A percentile compares a stretch with the other conserved stretches of the same genome.
Evolutionary conservation across 345 rosid species (phyloP).

Genomic region (Hypericum perforatum): DNA sequence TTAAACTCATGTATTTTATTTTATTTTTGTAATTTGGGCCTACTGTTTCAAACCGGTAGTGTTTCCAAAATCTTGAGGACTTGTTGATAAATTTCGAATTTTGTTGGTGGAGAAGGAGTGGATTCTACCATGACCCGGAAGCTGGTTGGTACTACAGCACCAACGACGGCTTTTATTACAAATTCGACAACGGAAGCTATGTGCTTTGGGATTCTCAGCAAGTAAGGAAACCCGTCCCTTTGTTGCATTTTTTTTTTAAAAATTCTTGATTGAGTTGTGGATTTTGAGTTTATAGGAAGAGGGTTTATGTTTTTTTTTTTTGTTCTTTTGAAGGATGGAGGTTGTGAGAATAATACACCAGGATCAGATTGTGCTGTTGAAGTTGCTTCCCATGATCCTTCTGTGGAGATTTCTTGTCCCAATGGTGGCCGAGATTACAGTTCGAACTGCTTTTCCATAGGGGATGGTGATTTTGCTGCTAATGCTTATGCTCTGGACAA

Average conservation of each 20-base stretch:
- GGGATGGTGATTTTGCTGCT: too few species aligned
- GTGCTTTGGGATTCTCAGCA: constrained; percentile 36
- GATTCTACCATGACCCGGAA: constrained; percentile 74
- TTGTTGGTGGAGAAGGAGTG: constrained; percentile 38
- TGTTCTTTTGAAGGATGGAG: too few species aligned
- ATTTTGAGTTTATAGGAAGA: too few species aligned
- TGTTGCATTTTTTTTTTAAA: neutral
- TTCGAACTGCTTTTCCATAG: too few species aligned
- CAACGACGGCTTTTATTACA: constrained; percentile 70
- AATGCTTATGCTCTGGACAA: too few species aligned
- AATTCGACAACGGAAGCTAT: constrained; percentile 64
- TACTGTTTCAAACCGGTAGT: neutral
- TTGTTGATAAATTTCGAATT: too few species aligned
- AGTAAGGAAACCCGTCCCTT: constrained; percentile 17
- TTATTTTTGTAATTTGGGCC: neutral
- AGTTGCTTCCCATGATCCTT: too few species aligned
- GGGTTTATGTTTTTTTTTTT: too few species aligned
- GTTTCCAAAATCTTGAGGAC: neutral
- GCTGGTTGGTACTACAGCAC: constrained; percentile 90
- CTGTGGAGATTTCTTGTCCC: too few species aligned
- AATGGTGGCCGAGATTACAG: too few species aligned
- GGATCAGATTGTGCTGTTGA: too few species aligned
- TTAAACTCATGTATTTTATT: neutral
- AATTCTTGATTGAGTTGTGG: neutral
- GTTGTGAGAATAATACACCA: too few species aligned